Base-by-base conservation (phyloP, 495 filamentous ascomycete species). In the Tuber microsphaerosporum region DNA sequence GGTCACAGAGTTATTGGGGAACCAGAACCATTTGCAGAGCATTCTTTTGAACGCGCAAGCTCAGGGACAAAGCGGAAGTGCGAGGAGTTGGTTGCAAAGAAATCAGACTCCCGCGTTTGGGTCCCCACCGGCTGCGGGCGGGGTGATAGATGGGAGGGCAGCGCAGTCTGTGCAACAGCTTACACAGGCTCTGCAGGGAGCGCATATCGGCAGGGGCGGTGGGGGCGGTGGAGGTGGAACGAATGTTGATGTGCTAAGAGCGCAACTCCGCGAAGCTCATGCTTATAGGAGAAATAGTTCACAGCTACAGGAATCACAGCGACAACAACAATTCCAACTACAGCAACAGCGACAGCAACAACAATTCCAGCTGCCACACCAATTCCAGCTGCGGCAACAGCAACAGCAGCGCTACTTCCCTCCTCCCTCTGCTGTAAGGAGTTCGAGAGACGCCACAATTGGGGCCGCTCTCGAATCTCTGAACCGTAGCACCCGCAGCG, bases 371-470 rank as follows among this genome's bases (percentile, higher is more conserved):
- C 26, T 41, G 17, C n/a, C n/a, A n/a, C 39, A 41, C 0, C n/a
- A 26, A 5, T n/a, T n/a, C 16, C 56, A 14, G 56, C 26, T 2
- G 8, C 39, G 5, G 5, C n/a, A 26, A 5, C 51, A 56, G 12
- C 51, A 56, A 22, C 51, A 26, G 1, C 26, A n/a, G 20, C 45
- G 1, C 19, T 26, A 61, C 22, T 4, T 61, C 51, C 9, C 48
- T 56, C n/a, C 51, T 26, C n/a, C 22, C n/a, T 12, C n/a, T 61
- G n/a, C 51, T 3, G 10, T 1, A 16, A 65, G 56, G 31, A 76
- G 48, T 44, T 81, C 79, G 42, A 81, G 79, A 43, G 74, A 76
- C 4, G 78, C 81, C 45, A 81, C 84, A 8, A 74, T 85, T n/a
- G 76, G 76, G 31, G 79, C 80, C 3, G 83, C 80, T 17, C 78